Conservation (phyloP, 208 protist species). For the Acanthamoeba royreba region DNA sequence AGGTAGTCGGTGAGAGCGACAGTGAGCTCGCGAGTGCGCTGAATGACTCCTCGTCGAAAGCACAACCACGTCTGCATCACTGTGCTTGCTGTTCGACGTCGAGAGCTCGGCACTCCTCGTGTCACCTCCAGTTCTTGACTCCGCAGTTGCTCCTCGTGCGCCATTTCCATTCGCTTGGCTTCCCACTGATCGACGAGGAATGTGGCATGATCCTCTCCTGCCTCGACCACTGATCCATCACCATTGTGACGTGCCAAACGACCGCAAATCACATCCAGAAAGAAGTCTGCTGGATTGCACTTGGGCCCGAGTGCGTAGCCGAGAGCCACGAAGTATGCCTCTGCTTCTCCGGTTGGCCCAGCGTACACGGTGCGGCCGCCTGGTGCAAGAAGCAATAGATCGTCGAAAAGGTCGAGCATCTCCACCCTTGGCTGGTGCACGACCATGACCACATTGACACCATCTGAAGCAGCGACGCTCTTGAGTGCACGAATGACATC, state of each 20-base stretch:
- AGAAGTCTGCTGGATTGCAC: slow-evolving; percentile 4
- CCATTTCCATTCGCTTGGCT: neutral
- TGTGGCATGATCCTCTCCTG: neutral
- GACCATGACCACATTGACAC: slow-evolving; percentile 60
- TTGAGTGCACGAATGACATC: neutral
- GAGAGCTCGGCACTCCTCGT: neutral
- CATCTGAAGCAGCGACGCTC: neutral
- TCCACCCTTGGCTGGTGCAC: slow-evolving; percentile 67
- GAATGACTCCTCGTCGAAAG: neutral
- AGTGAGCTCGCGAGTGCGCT: neutral
- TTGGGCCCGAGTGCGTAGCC: neutral
- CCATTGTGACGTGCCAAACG: neutral
- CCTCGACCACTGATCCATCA: neutral
- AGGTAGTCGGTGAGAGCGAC: neutral
- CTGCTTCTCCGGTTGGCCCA: neutral
- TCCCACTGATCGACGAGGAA: neutral
- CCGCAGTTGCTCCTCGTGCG: neutral
- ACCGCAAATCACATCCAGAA: slow-evolving; percentile 10
- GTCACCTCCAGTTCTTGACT: neutral
- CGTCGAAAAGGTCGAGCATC: slow-evolving; percentile 65
- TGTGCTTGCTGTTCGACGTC: neutral
- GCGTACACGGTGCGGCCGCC: slow-evolving; percentile 28
- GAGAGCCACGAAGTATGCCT: neutral
- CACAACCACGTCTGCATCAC: neutral
- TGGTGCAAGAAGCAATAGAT: slow-evolving; percentile 50